These are phyloP conservation scores for Trapa incisa DNA, from an alignment of 345 rosid species.

Conservation along the genomic window DNA sequence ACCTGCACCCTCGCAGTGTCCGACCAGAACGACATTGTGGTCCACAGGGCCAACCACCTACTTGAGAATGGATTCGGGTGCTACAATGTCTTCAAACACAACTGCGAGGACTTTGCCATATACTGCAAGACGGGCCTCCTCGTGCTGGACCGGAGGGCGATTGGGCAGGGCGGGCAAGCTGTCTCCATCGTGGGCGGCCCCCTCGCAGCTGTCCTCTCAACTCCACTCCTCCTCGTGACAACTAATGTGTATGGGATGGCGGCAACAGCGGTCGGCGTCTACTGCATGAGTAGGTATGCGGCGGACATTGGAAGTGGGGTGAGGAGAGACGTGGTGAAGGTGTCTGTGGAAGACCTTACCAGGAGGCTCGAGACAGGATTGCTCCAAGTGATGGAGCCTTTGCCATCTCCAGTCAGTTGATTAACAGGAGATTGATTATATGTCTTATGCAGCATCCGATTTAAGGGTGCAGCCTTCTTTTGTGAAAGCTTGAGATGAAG, in stretches of 20 bases:
- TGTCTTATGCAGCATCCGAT: neutral
- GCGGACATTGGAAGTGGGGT: constrained; percentile 57
- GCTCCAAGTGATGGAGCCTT: constrained; percentile 42
- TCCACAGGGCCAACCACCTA: constrained; percentile 62
- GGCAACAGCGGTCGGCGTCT: constrained; percentile 62
- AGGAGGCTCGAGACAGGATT: constrained; percentile 45
- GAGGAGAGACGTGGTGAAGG: constrained; percentile 67
- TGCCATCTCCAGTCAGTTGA: neutral
- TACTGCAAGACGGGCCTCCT: constrained; percentile 80
- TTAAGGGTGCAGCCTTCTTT: neutral
- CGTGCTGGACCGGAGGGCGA: constrained; percentile 37
- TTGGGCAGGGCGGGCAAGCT: constrained; percentile 85
- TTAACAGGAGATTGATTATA: neutral
- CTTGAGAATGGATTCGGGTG: constrained; percentile 82
- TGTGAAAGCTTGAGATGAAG: too few relatives aligned
- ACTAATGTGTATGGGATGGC: constrained; percentile 82
- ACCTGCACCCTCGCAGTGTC: constrained; percentile 81
- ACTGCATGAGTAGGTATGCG: constrained; percentile 72
- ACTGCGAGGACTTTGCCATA: constrained; percentile 71
- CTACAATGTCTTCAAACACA: constrained; percentile 70
- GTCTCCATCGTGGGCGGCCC: constrained; percentile 69
- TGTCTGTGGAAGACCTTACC: constrained; percentile 64
- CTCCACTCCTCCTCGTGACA: constrained; percentile 56
- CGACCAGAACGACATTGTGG: constrained; percentile 34
- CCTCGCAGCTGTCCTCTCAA: constrained; percentile 63